Evolutionary conservation across 208 protist genomes (phyloP), one percentile per base, ranked within the genome.

Genomic region (Leishmania aethiopica): DNA sequence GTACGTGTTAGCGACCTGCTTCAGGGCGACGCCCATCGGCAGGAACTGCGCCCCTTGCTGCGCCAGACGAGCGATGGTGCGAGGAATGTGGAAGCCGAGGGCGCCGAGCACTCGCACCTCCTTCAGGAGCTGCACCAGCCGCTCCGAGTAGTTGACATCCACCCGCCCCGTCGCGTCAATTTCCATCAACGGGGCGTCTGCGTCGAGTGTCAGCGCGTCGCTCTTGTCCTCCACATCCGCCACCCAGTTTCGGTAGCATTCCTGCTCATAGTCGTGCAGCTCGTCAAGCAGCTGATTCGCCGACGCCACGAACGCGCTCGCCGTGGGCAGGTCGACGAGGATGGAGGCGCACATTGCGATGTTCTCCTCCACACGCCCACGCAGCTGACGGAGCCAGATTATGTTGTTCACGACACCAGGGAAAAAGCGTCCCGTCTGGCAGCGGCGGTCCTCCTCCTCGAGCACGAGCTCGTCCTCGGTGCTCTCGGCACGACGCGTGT

Each of bases 1-100:
- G 90, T 99, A 99, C 59, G 93, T 96, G 84, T 94, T 97, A 17
- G 97, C 97, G 37, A 99, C 95, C 78, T 98, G 94, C 89, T 98
- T 98, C 74, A 99, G 86, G 3, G 90, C 90, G 17, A 98, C 88
- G 55, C 94, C 97, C 84, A 94, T 96, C 15, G 87, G 82, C 82
- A 97, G 95, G 81, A 97, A 98, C 74, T 94, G 89, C 32, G 87
- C 75, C 8, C 95, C 97, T 70, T 96, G 89, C 80, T 97, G 90
- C 15, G 92, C 89, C 37, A 98, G 91, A 10, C 86, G 82, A 22
- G 80, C 75, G 69, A 98, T 91, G 8, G 81, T 80, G 47, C 55
- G 42, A 10, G 93, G 94, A 25, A 99, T 86, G 75, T 80, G 79
- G 84, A 95, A 95, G 19, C 94, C 93, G 25, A 98, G 81, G 55